Base-by-base conservation (phyloP, 2,329 filamentous ascomycete species). In the Blastomyces percursus region DNA sequence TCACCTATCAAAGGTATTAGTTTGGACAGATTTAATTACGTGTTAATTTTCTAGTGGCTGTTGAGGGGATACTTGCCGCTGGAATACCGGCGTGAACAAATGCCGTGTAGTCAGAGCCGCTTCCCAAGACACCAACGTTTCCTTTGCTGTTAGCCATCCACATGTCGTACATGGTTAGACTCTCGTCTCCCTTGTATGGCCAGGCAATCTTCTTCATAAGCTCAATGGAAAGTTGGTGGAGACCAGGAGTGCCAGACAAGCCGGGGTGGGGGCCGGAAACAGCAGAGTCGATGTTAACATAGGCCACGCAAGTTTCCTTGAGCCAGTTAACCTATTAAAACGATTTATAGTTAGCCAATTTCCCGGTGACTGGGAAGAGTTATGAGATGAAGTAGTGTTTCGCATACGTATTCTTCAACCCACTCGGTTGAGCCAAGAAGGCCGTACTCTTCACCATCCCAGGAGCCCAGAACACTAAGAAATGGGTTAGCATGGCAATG, bases 231-330 rank as follows among this genome's bases (percentile, higher is more conserved):
- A 78, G 71, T 19, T 68, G 64, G 63, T 78, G 76, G 1, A 79
- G 69, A 51, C 78, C 73, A 4, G 77, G 77, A 1, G 75, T 74
- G 3, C 76, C 76, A 9, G 71, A 68, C 30, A 77, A 62, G 7
- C 70, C 71, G 4, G 72, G 77, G 6, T 75, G 70, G 3, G 74
- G 77, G 0, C 80, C 80, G 6, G 76, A 75, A 2, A 77, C 76
- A 0, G 78, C 81, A 2, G 80, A 73, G 54, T 82, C 81, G 42
- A 82, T 72, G 67, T 83, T 83, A 57, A 83, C 72, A 60, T 83
- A 82, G 0, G 78, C 75, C 3, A 80, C 73, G 2, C 75, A 75
- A 5, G 77, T 72, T 2, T 67, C 72, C 57, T 73, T 76, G 46
- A 81, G 69, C 78, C 78, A 80, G 1, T 76, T 77, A 24, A 79